Evolutionary conservation across 176 grass and related monocot species (phyloP).

Genomic region (Oryza glumipatula): DNA sequence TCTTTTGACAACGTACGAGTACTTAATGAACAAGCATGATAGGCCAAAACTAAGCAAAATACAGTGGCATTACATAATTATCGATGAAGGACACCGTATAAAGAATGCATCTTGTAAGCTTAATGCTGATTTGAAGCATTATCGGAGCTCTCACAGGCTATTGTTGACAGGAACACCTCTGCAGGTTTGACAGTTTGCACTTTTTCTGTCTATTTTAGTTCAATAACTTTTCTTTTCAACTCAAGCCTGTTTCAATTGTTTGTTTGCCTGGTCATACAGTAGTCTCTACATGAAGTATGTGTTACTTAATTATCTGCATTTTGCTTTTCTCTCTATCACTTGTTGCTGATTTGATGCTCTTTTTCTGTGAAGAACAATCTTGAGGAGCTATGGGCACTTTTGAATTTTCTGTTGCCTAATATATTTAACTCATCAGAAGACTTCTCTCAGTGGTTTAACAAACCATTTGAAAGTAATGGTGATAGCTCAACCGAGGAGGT

Average conservation of each 20-base stretch:
- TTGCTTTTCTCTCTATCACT: slow-evolving; percentile 6
- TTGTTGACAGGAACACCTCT: slow-evolving; percentile 95
- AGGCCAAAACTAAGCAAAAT: slow-evolving; percentile 98
- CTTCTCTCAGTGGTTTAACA: slow-evolving; percentile 99
- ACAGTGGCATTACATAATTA: slow-evolving; percentile 99
- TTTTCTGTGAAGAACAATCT: slow-evolving; percentile 95
- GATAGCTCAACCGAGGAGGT: slow-evolving; percentile 94
- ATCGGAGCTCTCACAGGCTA: slow-evolving; percentile 90
- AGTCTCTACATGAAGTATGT: slow-evolving; percentile 31
- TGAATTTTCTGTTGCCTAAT: slow-evolving; percentile 95
- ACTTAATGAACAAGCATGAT: slow-evolving; percentile 99
- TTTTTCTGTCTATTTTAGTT: slow-evolving; percentile 4
- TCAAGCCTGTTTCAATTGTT: slow-evolving; percentile 26
- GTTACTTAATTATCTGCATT: slow-evolving; percentile 3
- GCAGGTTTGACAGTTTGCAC: slow-evolving; percentile 67
- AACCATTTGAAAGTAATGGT: slow-evolving; percentile 88
- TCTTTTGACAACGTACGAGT: slow-evolving; percentile 97
- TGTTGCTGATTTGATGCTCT: slow-evolving; percentile 42
- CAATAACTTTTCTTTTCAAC: slow-evolving; percentile 26
- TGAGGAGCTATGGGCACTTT: slow-evolving; percentile 97
- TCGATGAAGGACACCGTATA: slow-evolving; percentile 99
- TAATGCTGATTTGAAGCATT: slow-evolving; percentile 96
- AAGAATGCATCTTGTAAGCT: slow-evolving; percentile 99
- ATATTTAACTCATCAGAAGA: slow-evolving; percentile 99
- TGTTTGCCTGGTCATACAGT: slow-evolving; percentile 27